Percentiles rank a stretch among this genome's conserved stretches.
Conservation (phyloP, 2,329 filamentous ascomycete species). For the Xylaria sp. region DNA sequence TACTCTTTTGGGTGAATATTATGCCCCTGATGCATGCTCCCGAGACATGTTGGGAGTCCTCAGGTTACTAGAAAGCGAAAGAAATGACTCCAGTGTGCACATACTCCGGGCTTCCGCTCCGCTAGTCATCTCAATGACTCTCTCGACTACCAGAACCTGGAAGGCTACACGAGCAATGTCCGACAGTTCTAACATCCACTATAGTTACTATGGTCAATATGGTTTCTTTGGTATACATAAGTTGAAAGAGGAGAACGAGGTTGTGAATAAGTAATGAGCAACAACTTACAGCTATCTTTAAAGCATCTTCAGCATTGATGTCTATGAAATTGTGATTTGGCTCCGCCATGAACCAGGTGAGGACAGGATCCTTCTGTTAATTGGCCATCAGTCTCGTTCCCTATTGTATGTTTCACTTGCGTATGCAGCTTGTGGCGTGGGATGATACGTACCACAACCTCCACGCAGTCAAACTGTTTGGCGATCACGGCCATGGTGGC, state of each 20-base stretch:
- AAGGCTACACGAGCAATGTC: constrained; percentile 62
- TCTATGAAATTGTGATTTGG: constrained; percentile 70
- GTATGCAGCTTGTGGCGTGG: background rate
- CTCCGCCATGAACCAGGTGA: constrained; percentile 67
- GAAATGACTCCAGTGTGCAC: too few species aligned
- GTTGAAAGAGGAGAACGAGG: too few species aligned
- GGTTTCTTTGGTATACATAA: background rate
- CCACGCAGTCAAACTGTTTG: constrained; percentile 65
- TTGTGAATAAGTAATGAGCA: background rate
- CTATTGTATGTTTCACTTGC: constrained; percentile 2
- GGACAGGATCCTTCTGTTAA: constrained; percentile 57
- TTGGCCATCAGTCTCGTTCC: background rate
- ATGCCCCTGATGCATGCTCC: too few species aligned
- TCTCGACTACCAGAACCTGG: constrained; percentile 70
- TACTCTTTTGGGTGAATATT: too few species aligned
- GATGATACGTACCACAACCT: constrained; percentile 53
- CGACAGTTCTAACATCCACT: constrained; percentile 55
- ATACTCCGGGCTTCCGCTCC: background rate
- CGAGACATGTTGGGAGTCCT: too few species aligned
- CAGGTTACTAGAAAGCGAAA: too few species aligned
- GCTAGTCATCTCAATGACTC: constrained; percentile 47
- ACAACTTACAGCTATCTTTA: constrained; percentile 61
- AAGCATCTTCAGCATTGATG: constrained; percentile 68
- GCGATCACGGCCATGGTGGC: constrained; percentile 74
- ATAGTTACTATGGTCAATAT: background rate